phyloP scores from a whole-genome alignment of 140 eudicot genomes.

The Oenanthe javanica region DNA sequence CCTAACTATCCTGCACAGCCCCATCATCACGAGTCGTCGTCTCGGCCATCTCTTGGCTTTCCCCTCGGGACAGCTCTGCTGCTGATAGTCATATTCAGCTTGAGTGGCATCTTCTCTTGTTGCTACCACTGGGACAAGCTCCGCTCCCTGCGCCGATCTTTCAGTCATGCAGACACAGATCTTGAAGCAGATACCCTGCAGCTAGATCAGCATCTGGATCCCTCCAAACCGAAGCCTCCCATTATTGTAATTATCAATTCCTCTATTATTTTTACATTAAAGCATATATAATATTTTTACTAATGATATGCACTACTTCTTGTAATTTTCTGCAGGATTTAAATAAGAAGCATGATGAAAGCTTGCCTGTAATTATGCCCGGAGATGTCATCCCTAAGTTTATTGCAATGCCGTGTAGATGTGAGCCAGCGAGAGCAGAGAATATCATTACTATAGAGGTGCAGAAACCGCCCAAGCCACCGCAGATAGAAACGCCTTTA shows the following conservation, averaged over 20 bases:
- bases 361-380: conserved; percentile 75
- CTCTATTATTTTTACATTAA: not conserved
- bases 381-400: conserved; percentile 72
- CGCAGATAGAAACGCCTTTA: conserved; percentile 38
- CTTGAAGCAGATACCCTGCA: conserved; percentile 15
- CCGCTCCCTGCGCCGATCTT: conserved; percentile 53
- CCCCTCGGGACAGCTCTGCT: conserved; percentile 81
- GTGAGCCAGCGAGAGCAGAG: conserved; percentile 52
- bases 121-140: conserved; percentile 92
- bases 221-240: conserved; percentile 41
- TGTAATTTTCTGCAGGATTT: conserved; percentile 25
- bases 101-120: conserved; percentile 77
- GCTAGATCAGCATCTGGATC: conserved; percentile 8
- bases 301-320: not conserved
- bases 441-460: conserved; percentile 21
- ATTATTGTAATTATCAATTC: conserved; percentile 26
- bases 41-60: conserved; percentile 70
- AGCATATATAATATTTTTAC: not conserved
- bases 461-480: conserved; percentile 47
- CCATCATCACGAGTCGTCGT: conserved; percentile 39
- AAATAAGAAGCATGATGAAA: conserved; percentile 21
- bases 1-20: conserved; percentile 25
- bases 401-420: conserved; percentile 87
- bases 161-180: conserved; percentile 19
- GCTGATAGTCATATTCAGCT: conserved; percentile 49